These are phyloP conservation scores for Paragyromitra xinjiangensis DNA, from an alignment of 495 filamentous ascomycete species.

Conservation along the genomic window DNA sequence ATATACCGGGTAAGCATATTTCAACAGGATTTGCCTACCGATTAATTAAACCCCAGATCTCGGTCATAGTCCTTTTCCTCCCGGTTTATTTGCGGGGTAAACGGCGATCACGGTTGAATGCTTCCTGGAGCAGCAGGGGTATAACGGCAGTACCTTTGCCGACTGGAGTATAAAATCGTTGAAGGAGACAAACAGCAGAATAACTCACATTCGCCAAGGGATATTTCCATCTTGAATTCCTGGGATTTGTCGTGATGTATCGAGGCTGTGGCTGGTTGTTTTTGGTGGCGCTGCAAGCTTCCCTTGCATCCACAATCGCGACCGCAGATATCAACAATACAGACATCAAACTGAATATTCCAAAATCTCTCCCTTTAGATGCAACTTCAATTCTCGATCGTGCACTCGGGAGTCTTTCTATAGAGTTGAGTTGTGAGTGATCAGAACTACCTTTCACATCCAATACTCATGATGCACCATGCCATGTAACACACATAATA, in stretches of 20 bases:
- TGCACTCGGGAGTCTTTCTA: conserved; percentile 33
- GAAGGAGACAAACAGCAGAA: background rate
- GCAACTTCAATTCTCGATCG: conserved; percentile 24
- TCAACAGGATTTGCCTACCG: background rate
- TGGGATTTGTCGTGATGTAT: background rate
- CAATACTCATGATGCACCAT: conserved; percentile 12
- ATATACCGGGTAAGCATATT: conserved; percentile 13
- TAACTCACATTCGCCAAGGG: background rate
- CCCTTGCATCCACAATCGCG: background rate
- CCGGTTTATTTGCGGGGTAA: conserved; percentile 19
- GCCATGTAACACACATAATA: background rate
- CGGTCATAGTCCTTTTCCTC: background rate
- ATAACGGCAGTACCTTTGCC: background rate
- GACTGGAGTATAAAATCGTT: conserved; percentile 5
- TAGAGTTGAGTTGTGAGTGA: conserved; percentile 34
- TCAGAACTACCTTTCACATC: background rate
- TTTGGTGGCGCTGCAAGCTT: background rate
- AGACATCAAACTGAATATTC: conserved; percentile 8
- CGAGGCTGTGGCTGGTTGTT: conserved; percentile 2
- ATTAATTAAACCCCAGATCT: conserved; percentile 13
- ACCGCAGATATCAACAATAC: background rate
- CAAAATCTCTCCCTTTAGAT: conserved; percentile 1
- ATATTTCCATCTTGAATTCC: background rate
- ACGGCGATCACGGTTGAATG: conserved; percentile 13
- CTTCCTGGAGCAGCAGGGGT: background rate